Base-by-base conservation (phyloP, 768 basidiomycete species). In the Leccinum arenicola region DNA sequence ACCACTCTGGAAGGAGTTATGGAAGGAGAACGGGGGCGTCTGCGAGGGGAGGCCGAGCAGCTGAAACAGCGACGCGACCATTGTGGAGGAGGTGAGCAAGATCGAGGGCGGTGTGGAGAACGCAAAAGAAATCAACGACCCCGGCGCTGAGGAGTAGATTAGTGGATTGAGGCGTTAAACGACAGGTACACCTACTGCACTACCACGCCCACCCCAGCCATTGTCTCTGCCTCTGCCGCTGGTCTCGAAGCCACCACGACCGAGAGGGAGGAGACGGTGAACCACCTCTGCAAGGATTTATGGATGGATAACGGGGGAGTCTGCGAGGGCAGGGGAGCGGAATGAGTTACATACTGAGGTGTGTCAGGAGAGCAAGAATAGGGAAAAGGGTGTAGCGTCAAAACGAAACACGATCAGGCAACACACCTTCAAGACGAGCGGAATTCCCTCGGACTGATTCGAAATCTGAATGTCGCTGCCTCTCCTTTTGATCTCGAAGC, bases 171-270 rank as follows among this genome's bases (percentile, higher is more conserved):
- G 19, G 1, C 11, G 43, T 17, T 36, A 35, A 57, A 36, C 17
- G 23, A 50, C 10, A 45, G 55, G 36, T 62, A 68, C 40, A n/a
- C 82, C 87, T 83, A 10, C 82, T 25, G 25, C 85, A 54, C 87
- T 83, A 23, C 87, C 86, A 65, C 89, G 77, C 10, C 71, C 75
- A 55, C 88, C 85, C 88, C 89, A 89, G 12, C 87, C 87, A 45
- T 78, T 75, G 60, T 86, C 88, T 54, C 80, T 73, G 25, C 77
- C 76, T 47, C 82, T 71, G 14, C 79, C 78, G 51, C 79, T 76
- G n/a, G 78, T 80, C 23, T 82, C 82, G n/a, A 75, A 77, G 4
- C 80, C 69, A 57, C 73, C 82, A 36, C 79, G 68, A 9, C 80
- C 81, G 25, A 25, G 25, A 25, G 25, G 25, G 25, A 25, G 25